A percentile compares a stretch with the other conserved stretches of the same genome.
Evolutionary conservation across 2,329 filamentous ascomycete genomes (phyloP).

Genomic region (Zymoseptoria brevis): DNA sequence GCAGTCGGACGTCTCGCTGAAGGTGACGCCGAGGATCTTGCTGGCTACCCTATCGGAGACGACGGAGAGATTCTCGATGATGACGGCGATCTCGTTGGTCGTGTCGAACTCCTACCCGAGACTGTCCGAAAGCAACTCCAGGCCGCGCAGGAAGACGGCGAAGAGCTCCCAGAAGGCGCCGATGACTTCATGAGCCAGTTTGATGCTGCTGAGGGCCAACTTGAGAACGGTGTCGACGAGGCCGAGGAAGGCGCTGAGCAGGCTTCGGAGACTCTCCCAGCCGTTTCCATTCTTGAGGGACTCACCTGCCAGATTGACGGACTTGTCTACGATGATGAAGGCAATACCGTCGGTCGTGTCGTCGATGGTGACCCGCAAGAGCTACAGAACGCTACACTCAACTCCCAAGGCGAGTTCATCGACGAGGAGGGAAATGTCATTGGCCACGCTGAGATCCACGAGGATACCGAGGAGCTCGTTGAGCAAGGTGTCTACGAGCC

Average conservation of each 20-base stretch:
- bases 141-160: constrained; percentile 31
- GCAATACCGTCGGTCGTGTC: constrained; percentile 43
- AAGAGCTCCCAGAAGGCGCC: constrained; percentile 30
- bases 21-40: constrained; percentile 46
- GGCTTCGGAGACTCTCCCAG: constrained; percentile 32
- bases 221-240: constrained; percentile 28
- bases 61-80: constrained; percentile 50
- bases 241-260: constrained; percentile 23
- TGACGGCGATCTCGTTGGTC: constrained; percentile 48
- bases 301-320: constrained; percentile 41
- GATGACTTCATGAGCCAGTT: constrained; percentile 27
- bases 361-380: constrained; percentile 42
- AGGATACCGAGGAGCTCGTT: constrained; percentile 34
- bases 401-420: constrained; percentile 48
- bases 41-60: constrained; percentile 45
- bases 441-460: constrained; percentile 44
- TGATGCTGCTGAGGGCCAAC: constrained; percentile 18
- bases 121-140: constrained; percentile 36
- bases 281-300: constrained; percentile 40
- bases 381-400: constrained; percentile 43
- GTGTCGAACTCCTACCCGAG: constrained; percentile 43
- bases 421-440: constrained; percentile 48
- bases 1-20: constrained; percentile 43
- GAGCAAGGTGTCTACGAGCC: constrained; percentile 41
- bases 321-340: constrained; percentile 44